These are phyloP conservation scores for Fraxinus baroniana DNA, from an alignment of 305 asterid species.

Conservation along the genomic window DNA sequence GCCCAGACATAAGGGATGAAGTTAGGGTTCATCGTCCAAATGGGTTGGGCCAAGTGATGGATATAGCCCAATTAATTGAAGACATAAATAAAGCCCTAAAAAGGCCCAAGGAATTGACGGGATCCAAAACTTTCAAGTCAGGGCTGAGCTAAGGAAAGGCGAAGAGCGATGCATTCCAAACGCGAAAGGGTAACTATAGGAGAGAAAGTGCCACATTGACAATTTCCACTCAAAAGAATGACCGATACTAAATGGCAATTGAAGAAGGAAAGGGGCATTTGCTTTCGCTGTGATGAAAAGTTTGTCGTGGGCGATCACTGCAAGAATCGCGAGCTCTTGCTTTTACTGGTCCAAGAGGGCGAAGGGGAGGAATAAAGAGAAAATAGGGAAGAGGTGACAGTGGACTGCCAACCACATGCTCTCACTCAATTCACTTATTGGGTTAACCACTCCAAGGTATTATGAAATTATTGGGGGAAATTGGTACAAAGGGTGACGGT, in stretches of 20 bases:
- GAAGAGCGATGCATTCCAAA: neutral
- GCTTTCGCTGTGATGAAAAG: neutral
- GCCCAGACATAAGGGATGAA: neutral
- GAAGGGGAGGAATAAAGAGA: neutral
- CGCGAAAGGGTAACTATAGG: too few species aligned
- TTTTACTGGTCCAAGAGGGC: neutral
- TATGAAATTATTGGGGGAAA: neutral
- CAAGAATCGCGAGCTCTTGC: neutral
- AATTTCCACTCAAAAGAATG: neutral
- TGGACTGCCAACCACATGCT: neutral
- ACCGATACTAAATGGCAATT: neutral
- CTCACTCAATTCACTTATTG: neutral
- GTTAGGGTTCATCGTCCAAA: neutral
- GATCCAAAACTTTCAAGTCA: neutral
- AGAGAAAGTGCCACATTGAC: too few species aligned
- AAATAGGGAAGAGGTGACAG: neutral
- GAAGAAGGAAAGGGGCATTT: neutral
- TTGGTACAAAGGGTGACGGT: neutral
- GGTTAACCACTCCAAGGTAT: neutral
- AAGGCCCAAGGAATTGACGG: too few species aligned
- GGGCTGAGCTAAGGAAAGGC: neutral
- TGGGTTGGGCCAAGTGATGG: neutral
- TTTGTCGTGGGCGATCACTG: neutral
- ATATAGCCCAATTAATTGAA: neutral
- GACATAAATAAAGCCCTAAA: neutral